These are phyloP conservation scores for Mycosphaerella sp. DNA, from an alignment of 2,329 filamentous ascomycete genomes.

Conservation along the genomic window DNA sequence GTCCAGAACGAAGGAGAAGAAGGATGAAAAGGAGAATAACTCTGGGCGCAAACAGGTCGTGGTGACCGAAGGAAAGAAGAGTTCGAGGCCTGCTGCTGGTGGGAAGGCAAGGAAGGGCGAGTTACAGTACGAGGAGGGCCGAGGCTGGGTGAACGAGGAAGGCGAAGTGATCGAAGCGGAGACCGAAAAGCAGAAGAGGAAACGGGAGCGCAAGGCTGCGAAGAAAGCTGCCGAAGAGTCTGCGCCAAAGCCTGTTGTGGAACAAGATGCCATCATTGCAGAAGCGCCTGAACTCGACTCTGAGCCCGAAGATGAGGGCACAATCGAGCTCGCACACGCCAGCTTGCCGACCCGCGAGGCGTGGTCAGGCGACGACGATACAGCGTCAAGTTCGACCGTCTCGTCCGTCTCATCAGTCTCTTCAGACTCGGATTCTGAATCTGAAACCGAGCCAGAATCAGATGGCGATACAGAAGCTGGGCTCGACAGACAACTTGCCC, in stretches of 20 bases:
- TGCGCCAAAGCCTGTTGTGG: background rate
- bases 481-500: conserved; percentile 15
- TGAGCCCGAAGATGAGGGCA: conserved; percentile 11
- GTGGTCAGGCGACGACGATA: conserved; percentile 12
- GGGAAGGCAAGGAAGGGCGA: conserved; percentile 39
- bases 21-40: conserved; percentile 54
- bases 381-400: conserved; percentile 2
- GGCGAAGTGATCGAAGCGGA: conserved; percentile 66
- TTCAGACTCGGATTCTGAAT: conserved; percentile 3
- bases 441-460: conserved; percentile 1
- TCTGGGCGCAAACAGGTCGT: conserved; percentile 54
- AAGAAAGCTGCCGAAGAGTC: conserved; percentile 9
- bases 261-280: conserved; percentile 6
- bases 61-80: conserved; percentile 86
- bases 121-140: conserved; percentile 68
- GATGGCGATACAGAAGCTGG: conserved; percentile 14
- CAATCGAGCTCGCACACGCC: conserved; percentile 12
- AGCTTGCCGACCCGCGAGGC: conserved; percentile 8
- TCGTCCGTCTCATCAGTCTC: conserved; percentile 9
- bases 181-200: conserved; percentile 22
- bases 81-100: conserved; percentile 53
- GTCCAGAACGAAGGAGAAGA: conserved; percentile 53
- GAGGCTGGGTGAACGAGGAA: conserved; percentile 78
- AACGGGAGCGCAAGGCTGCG: conserved; percentile 29
- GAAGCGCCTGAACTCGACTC: conserved; percentile 12